phyloP scores from a whole-genome alignment of 495 filamentous ascomycete genomes.

The Glonium stellatum region DNA sequence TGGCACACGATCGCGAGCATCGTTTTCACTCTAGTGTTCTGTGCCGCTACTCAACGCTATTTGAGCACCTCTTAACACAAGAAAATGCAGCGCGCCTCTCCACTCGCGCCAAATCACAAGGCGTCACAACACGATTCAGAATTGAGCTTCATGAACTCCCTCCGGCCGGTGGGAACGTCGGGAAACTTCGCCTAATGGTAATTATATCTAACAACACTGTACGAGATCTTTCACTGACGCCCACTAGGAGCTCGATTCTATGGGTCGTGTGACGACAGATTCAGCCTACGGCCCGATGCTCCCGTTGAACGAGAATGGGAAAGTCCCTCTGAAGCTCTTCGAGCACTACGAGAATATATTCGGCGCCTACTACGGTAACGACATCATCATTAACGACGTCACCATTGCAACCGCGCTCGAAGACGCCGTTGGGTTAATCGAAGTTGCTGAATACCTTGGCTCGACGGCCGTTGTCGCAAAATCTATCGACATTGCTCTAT shows the following conservation, averaged over 20 bases:
- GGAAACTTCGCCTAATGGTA: conserved; percentile 20
- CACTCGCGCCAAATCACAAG: conserved; percentile 13
- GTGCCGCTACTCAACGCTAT: conserved; percentile 12
- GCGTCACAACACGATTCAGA: conserved; percentile 25
- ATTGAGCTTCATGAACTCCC: conserved; percentile 18
- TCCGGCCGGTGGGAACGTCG: conserved; percentile 5
- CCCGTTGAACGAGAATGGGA: conserved; percentile 25
- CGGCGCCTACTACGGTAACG: conserved; percentile 38
- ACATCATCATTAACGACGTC: conserved; percentile 30
- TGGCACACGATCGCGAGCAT: conserved; percentile 23
- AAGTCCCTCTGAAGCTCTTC: conserved; percentile 18
- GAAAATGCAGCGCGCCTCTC: conserved; percentile 12
- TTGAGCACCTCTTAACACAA: conserved; percentile 17
- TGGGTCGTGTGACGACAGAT: conserved; percentile 6
- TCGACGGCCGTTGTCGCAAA: conserved; percentile 35
- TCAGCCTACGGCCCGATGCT: conserved; percentile 3
- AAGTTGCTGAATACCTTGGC: conserved; percentile 40
- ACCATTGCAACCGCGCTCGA: conserved; percentile 27
- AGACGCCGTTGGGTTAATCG: conserved; percentile 34
- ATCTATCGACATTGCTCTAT: conserved; percentile 38
- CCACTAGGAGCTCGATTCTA: conserved; percentile 15
- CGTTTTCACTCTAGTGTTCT: conserved; percentile 27
- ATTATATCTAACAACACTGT: neutral
- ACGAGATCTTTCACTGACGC: neutral
- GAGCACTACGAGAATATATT: conserved; percentile 39